Evolutionary conservation across 148 eudicot species (phyloP), one percentile per base, ranked within the genome.

Genomic region (Selenicereus undatus): DNA sequence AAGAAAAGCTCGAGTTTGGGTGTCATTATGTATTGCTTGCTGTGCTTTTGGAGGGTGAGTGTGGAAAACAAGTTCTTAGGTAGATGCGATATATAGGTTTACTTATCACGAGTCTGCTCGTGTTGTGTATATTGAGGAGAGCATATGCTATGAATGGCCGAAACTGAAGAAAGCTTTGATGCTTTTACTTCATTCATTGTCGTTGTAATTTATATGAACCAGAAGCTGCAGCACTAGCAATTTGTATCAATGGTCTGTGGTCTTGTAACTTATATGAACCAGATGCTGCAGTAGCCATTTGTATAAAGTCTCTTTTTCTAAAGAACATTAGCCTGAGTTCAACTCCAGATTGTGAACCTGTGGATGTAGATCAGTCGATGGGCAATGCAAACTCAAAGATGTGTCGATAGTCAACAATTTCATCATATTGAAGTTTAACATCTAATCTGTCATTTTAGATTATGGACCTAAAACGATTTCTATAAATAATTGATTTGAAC

Each of bases 181-280:
- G 36, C n/a, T 80, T 72, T 72, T n/a, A 73, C 70, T 52, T 72
- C 17, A 51, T 64, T 74, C 48, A 72, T 64, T 72, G 17, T 39
- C 43, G 70, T 66, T 76, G 86, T 80, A 48, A 83, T 83, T 62
- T 75, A 70, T 75, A 76, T 75, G 77, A 39, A 76, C 76, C 74
- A 79, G 7, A 74, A 43, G 21, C 70, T 66, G 74, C 69, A 60
- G 35, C 51, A 29, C 12, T 65, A 48, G 79, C 74, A 27, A 27
- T 74, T 74, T 75, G 76, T 75, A 83, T 36, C 75, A 73, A 52
- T 65, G 29, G 14, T 64, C 3, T 39, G 32, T 32, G 32, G 32
- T 32, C 32, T 32, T 32, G 32, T 32, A 32, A 45, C 11, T 6
- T 45, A 45, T 45, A 45, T 4, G 50, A 45, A 45, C 50, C 50